phyloP scores from a whole-genome alignment of 2,329 filamentous ascomycete genomes.

The Botrytis paeoniae region DNA sequence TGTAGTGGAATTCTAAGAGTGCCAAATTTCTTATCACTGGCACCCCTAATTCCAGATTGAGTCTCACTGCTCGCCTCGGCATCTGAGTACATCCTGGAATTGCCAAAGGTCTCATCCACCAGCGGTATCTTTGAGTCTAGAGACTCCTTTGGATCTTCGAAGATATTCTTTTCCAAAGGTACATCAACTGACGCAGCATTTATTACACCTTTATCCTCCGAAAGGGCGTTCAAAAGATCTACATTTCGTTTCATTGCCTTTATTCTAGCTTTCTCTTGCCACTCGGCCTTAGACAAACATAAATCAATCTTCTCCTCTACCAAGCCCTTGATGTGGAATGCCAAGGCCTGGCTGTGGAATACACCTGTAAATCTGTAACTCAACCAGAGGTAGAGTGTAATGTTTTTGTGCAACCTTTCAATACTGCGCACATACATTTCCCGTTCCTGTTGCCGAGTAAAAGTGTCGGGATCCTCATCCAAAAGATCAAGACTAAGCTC shows the following conservation, averaged over 20 bases:
- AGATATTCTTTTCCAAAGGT: not conserved
- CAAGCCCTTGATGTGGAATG: slow-evolving; percentile 73
- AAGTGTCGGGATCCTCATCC: slow-evolving; percentile 41
- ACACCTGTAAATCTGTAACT: slow-evolving; percentile 83
- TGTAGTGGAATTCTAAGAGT: not conserved
- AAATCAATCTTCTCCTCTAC: slow-evolving; percentile 69
- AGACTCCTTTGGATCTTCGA: not conserved
- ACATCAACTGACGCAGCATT: not conserved
- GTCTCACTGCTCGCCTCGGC: not conserved
- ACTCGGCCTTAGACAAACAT: slow-evolving; percentile 8
- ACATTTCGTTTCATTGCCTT: not conserved
- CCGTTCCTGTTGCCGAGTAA: slow-evolving; percentile 37
- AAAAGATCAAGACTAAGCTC: slow-evolving; percentile 69
- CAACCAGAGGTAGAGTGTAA: slow-evolving; percentile 90
- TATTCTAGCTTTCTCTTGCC: slow-evolving; percentile 2
- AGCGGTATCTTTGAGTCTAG: not conserved
- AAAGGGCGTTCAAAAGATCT: not conserved
- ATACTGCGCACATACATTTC: slow-evolving; percentile 57
- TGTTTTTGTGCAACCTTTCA: slow-evolving; percentile 74
- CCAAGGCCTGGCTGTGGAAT: slow-evolving; percentile 71
- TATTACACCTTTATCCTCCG: not conserved
- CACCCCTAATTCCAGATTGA: not conserved
- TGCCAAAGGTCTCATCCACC: not conserved
- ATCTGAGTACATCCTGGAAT: not conserved
- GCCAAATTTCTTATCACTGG: not conserved